phyloP scores from a whole-genome alignment of 176 grass and related monocot species.

The Avena insularis region DNA sequence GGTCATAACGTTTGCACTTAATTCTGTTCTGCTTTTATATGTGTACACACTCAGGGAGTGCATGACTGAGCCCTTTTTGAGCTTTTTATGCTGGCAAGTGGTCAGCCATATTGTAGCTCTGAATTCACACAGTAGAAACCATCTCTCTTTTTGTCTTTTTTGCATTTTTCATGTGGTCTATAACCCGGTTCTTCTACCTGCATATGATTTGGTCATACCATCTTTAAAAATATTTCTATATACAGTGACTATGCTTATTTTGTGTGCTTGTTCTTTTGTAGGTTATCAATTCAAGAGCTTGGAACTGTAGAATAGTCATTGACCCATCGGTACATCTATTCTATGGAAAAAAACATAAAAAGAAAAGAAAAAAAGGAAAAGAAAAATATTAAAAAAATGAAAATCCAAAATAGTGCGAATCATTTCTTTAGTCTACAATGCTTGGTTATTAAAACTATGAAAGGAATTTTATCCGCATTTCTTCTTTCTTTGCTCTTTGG shows the following conservation, averaged over 20 bases:
- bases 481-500: background rate
- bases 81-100: background rate
- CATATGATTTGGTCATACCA: background rate
- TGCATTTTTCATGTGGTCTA: background rate
- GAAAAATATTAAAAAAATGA: too few relatives aligned
- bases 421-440: too few relatives aligned
- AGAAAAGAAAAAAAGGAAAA: too few relatives aligned
- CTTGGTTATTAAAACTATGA: too few relatives aligned
- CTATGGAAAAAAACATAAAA: too few relatives aligned
- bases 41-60: background rate
- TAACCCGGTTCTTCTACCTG: background rate
- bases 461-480: too few relatives aligned
- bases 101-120: background rate
- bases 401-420: too few relatives aligned
- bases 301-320: background rate
- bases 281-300: background rate
- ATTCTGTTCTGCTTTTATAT: background rate
- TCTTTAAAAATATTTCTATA: background rate
- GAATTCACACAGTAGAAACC: background rate
- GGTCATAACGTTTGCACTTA: background rate
- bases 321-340: background rate
- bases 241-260: background rate
- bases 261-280: background rate
- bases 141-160: background rate
- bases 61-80: background rate